Evolutionary conservation across 2,329 filamentous ascomycete genomes (phyloP).

Genomic region (Cryoendolithus antarcticus): DNA sequence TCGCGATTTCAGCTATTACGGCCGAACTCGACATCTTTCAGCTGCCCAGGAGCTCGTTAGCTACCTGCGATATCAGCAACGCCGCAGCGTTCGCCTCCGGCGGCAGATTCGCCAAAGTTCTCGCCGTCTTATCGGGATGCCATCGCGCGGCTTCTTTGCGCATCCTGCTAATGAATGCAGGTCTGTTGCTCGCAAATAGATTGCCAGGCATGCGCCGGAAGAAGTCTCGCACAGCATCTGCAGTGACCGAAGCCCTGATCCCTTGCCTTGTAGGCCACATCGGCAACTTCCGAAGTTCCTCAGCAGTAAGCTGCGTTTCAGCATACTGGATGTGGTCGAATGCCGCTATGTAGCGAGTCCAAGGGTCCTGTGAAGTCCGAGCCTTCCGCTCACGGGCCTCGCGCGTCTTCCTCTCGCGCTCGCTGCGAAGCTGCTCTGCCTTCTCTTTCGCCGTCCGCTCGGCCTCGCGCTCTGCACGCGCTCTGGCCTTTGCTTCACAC

Average conservation of each 20-base stretch:
- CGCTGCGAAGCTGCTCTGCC: neutral
- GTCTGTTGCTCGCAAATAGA: too few relatives aligned
- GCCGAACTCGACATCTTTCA: too few relatives aligned
- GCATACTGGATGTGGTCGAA: neutral
- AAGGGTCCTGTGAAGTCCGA: neutral
- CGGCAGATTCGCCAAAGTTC: neutral
- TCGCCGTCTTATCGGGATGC: conserved; percentile 2
- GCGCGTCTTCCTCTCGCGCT: neutral
- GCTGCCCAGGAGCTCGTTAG: conserved; percentile 1
- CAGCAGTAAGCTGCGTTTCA: neutral
- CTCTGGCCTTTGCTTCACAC: neutral
- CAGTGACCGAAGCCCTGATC: neutral
- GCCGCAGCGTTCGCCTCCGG: neutral
- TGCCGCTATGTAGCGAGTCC: conserved; percentile 1
- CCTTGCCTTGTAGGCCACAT: conserved; percentile 1
- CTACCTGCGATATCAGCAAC: conserved; percentile 3
- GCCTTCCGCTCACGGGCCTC: neutral
- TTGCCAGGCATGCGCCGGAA: neutral
- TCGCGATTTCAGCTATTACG: too few relatives aligned
- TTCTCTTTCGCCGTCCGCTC: neutral
- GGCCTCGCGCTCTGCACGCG: neutral
- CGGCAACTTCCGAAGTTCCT: neutral
- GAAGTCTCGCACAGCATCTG: neutral
- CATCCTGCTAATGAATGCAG: neutral
- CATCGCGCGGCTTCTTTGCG: conserved; percentile 2